These are phyloP conservation scores for Aspergillus sp. DNA, from an alignment of 2,329 filamentous ascomycete species.

Conservation along the genomic window DNA sequence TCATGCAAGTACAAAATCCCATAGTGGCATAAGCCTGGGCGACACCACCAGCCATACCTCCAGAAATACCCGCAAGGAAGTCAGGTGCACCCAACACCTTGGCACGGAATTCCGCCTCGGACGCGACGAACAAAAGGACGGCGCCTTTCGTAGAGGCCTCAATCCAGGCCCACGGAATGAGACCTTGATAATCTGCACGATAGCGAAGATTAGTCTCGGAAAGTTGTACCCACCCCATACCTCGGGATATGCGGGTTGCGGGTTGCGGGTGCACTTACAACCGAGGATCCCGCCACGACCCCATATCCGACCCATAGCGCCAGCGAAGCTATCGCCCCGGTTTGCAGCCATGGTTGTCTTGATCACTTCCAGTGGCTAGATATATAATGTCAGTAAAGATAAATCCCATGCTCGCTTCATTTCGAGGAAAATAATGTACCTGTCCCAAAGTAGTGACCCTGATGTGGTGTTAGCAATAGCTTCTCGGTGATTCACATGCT, in stretches of 20 bases:
- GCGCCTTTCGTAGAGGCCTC: constrained; percentile 99
- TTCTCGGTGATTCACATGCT: not conserved
- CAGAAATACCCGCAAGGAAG: constrained; percentile 84
- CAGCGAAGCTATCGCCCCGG: constrained; percentile 79
- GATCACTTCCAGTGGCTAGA: constrained; percentile 89
- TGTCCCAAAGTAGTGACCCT: constrained; percentile 69
- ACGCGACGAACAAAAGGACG: constrained; percentile 97
- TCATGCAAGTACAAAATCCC: constrained; percentile 99
- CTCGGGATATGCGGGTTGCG: constrained; percentile 12
- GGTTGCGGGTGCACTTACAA: constrained; percentile 62
- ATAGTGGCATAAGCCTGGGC: constrained; percentile 99
- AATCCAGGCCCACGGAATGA: constrained; percentile 99
- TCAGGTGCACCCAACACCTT: constrained; percentile 78
- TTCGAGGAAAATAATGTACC: constrained; percentile 39
- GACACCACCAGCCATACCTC: constrained; percentile 90
- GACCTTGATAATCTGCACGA: constrained; percentile 87
- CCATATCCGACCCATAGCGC: constrained; percentile 86
- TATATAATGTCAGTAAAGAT: not conserved
- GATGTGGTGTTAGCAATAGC: constrained; percentile 15
- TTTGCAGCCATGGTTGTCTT: constrained; percentile 99
- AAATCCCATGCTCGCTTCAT: not conserved
- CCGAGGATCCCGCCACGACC: constrained; percentile 87
- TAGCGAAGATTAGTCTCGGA: constrained; percentile 11
- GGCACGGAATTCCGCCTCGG: constrained; percentile 95
- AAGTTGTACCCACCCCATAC: constrained; percentile 15